Evolutionary conservation across 2,329 filamentous ascomycete genomes (phyloP).

Genomic region (Neofusicoccum sp.): DNA sequence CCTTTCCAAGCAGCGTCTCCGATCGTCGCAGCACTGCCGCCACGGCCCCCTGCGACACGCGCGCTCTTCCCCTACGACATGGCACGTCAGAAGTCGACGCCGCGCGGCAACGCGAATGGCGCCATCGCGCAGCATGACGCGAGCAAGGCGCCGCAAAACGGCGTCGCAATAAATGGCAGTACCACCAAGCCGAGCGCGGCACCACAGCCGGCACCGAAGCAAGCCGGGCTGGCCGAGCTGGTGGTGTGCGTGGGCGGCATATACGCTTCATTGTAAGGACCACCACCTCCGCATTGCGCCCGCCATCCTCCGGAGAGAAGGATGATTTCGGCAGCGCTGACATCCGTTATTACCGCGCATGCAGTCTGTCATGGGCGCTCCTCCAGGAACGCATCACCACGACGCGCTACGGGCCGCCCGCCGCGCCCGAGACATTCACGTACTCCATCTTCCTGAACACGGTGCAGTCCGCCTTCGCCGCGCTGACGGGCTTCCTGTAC

Average conservation of each 20-base stretch:
- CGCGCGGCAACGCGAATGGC: constrained; percentile 27
- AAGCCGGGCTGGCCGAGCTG: constrained; percentile 68
- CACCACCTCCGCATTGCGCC: background rate
- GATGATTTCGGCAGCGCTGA: background rate
- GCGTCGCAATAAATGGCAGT: constrained; percentile 27
- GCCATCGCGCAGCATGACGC: constrained; percentile 24
- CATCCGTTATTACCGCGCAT: background rate
- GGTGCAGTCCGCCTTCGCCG: constrained; percentile 87
- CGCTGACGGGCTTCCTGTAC: constrained; percentile 77
- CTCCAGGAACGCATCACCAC: constrained; percentile 98
- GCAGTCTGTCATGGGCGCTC: constrained; percentile 85
- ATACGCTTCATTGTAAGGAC: constrained; percentile 86
- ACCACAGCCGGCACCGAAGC: constrained; percentile 31
- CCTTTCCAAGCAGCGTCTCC: background rate
- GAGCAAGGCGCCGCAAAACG: constrained; percentile 25
- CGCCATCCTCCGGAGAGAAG: background rate
- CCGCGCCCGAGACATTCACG: constrained; percentile 72
- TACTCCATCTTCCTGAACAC: constrained; percentile 96
- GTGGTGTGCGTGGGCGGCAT: constrained; percentile 89
- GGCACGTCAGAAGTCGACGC: constrained; percentile 30
- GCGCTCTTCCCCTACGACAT: constrained; percentile 22
- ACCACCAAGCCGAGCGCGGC: constrained; percentile 31
- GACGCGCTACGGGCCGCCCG: constrained; percentile 69
- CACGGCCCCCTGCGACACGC: background rate
- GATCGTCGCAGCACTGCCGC: constrained; percentile 1